Base-by-base conservation (phyloP, 1,284 basidiomycete genomes). In the Ganoderma sinense region DNA sequence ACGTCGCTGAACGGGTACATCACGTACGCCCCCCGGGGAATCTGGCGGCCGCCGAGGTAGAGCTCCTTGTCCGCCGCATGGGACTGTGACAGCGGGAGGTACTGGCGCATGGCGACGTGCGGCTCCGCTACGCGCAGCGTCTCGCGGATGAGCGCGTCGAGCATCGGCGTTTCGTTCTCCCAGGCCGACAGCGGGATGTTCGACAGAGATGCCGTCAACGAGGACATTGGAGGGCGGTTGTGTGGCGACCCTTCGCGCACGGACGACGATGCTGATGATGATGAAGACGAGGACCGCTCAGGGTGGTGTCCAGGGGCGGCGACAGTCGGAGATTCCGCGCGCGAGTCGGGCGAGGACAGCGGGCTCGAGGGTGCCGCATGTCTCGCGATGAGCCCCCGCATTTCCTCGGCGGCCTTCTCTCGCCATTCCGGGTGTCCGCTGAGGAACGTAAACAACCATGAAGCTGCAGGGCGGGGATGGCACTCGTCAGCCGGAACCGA, bases 1-100 rank as follows among this genome's bases (percentile, higher is more conserved):
- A 92, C 89, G 76, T 92, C 90, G 77, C 88, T 90, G 80, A 92
- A 92, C 58, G 91, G 92, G 80, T 93, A 94, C 63, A 93, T 84
- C 65, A 92, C 86, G 76, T 91, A 93, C 65, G 90, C 86, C 66
- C 91, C 92, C 18, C 88, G 87, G 41, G 91, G 91, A 40, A 93
- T 86, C 29, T 84, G 80, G 78, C 88, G 89, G 65, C 87, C 87
- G 78, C 89, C 87, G 71, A 93, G 88, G 59, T 66, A 64, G 23
- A 71, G 75, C 56, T 63, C 62, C 58, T 29, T 4, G n/a, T 48
- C 43, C 61, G 13, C 26, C 6, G 41, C 18, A 40, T 40, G 51
- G 23, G 41, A 26, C 31, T 26, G 29, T 8, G 67, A 65, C 73
- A 89, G 88, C 20, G 92, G 92, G 68, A 91, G 80, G 78, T 94